These are phyloP conservation scores for Elaeis guineensis DNA, from an alignment of 176 grass and related monocot species.

Conservation along the genomic window DNA sequence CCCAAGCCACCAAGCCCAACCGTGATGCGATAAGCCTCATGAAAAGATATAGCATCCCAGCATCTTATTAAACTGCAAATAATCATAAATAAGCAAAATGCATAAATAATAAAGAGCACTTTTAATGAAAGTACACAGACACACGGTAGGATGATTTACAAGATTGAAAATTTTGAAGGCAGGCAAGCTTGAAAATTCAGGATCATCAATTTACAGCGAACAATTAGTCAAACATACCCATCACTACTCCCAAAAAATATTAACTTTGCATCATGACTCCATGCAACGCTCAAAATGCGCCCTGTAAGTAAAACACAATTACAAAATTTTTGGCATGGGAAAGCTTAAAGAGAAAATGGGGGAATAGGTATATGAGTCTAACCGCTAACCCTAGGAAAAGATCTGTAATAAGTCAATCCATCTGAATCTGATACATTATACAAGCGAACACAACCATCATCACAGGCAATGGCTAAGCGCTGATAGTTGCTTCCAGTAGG, in stretches of 20 bases:
- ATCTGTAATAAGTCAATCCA: slow-evolving; percentile 61
- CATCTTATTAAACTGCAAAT: slow-evolving; percentile 76
- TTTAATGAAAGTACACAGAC: too few relatives aligned
- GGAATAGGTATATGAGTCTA: slow-evolving; percentile 23
- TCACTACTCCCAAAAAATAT: slow-evolving; percentile 89
- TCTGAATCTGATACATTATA: slow-evolving; percentile 68
- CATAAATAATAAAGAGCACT: too few relatives aligned
- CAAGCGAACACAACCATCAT: slow-evolving; percentile 76
- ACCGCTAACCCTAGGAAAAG: slow-evolving; percentile 86
- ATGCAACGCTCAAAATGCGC: slow-evolving; percentile 73
- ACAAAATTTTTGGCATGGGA: not conserved
- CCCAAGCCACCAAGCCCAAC: slow-evolving; percentile 71
- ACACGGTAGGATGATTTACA: too few relatives aligned
- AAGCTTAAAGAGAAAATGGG: not conserved
- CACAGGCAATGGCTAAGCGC: slow-evolving; percentile 72
- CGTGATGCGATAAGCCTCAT: slow-evolving; percentile 86
- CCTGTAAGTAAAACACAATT: slow-evolving; percentile 29
- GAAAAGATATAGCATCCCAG: slow-evolving; percentile 74
- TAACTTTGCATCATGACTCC: slow-evolving; percentile 64
- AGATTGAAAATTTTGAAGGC: too few relatives aligned
- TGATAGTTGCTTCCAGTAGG: slow-evolving; percentile 28
- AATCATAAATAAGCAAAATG: too few relatives aligned
- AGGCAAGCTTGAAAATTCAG: too few relatives aligned
- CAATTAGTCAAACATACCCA: slow-evolving; percentile 47
- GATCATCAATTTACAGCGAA: too few relatives aligned